Percentiles rank a stretch among this genome's conserved stretches.
Conservation (phyloP, 73 alveolate species). For the Uronychia setigera region DNA sequence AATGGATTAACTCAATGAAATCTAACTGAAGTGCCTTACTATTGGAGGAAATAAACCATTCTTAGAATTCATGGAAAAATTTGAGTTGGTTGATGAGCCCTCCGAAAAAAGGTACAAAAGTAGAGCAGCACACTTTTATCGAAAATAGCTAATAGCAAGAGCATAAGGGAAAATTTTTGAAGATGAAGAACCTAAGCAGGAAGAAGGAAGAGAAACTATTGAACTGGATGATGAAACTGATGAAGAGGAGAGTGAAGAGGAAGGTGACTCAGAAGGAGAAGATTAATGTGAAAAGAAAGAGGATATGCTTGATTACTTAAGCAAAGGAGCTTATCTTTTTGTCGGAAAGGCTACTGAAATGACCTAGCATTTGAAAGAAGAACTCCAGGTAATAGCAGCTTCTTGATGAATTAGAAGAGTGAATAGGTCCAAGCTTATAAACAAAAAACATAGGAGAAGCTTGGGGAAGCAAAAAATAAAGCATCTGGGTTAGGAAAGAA, state of each 20-base stretch:
- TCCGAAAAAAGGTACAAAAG: constrained; percentile 30
- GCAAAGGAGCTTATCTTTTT: too few species aligned
- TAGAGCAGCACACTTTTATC: constrained; percentile 58
- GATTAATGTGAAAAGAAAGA: too few species aligned
- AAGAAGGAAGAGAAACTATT: constrained; percentile 41
- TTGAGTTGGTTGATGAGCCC: constrained; percentile 34
- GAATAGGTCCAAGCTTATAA: too few species aligned
- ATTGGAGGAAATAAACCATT: constrained; percentile 50
- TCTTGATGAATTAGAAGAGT: too few species aligned
- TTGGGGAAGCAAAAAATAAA: too few species aligned
- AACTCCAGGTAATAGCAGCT: too few species aligned
- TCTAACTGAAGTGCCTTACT: constrained; percentile 58
- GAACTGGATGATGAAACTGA: constrained; percentile 11
- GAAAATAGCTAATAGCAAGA: constrained; percentile 29
- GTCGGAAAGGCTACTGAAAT: too few species aligned
- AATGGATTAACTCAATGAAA: constrained; percentile 59
- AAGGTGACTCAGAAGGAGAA: too few species aligned
- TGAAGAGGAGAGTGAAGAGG: neutral
- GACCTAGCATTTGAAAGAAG: too few species aligned
- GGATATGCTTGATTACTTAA: too few species aligned
- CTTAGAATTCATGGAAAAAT: constrained; percentile 16
- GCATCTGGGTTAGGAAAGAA: too few species aligned
- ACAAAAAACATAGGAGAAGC: too few species aligned
- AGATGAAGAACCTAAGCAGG: constrained; percentile 35
- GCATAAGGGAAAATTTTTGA: constrained; percentile 27